Evolutionary conservation across 441 rosid species (phyloP), one percentile per base, ranked within the genome.

Genomic region (Geranium incanum): DNA sequence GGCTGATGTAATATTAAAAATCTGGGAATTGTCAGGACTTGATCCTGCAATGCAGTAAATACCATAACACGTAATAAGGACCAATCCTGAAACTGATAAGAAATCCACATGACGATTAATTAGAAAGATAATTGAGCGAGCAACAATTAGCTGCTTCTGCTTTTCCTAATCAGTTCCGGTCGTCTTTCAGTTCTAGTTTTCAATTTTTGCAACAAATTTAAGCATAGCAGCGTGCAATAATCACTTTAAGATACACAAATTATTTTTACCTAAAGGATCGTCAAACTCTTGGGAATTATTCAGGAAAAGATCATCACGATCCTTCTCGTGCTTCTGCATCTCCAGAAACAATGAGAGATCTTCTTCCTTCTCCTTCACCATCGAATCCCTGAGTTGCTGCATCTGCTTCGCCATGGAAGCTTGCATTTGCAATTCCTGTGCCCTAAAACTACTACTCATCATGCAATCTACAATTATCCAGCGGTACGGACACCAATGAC

Each of bases 401-500:
- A 89, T 84, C 78, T 89, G 97, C 72, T 84, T 88, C 81, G 75
- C 80, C 59, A 80, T 84, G 65, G 91, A 82, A 16, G 82, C 86
- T 72, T 86, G 88, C 86, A 90, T 83, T 66, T 82, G 86, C 69
- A 85, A 79, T 68, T 89, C 95, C 62, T 86, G 88, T 60, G 85
- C 83, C 91, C 95, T 92, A 85, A 90, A 90, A 80, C 97, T 88
- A 37, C 97, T 93, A 86, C 92, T 94, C 99, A 94, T 90, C 23
- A 28, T 77, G 63, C 21, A 69, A 72, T 72, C 75, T 66, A 23
- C 70, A 63, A 18, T 13, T 13, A 6, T 19, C 21, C 63, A 55
- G 55, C 71, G 74, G 69, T 39, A 65, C 76, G 78, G 75, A 80
- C 83, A 83, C 82, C 74, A 43, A 43, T 1, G 11, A 8, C 50